Evolutionary conservation across 768 basidiomycete species (phyloP), one percentile per base, ranked within the genome.

Genomic region (Mycena haematopus): DNA sequence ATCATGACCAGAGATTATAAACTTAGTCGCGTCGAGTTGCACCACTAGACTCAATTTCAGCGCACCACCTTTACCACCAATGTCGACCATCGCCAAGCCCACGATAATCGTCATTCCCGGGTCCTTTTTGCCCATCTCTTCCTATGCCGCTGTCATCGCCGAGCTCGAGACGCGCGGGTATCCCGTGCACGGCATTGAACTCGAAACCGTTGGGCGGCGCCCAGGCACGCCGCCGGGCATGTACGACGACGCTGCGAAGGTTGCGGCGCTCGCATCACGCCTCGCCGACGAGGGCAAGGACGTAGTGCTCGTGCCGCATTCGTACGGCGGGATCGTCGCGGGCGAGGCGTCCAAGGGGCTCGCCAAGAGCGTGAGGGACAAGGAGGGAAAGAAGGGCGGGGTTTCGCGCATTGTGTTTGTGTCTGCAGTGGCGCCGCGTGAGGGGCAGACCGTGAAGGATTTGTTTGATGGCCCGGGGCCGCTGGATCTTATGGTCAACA

Each of bases 301-400:
- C 21, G 51, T 52, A 6, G 51, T 52, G 5, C 33, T 52, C 33
- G 31, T 52, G 17, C 33, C 51, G 24, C 51, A 52, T 22, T 52
- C 51, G 21, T 52, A 52, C 33, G 33, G 51, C 33, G 51, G 51
- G 51, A 52, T 52, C 25, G 51, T 52, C 9, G 51, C 51, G 33
- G 6, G n/a, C 7, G 33, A 52, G 51, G 51, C 51, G 3, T 52
- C 51, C 25, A 52, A 36, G 9, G 51, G 51, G 51, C 35, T 52
- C 21, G 51, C 33, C 17, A 52, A 52, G 51, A 52, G 33, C 33
- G 51, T 52, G 6, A 19, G 51, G 33, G 51, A 36, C 13, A 33
- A 17, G n/a, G 19, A 36, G 9, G 33, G 51, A 1, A 52, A 52
- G 51, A n/a, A 13, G 10, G 51, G 51, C 5, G 51, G 51, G 6